These are phyloP conservation scores for Monsonia emarginata DNA, from an alignment of 441 rosid species.

Conservation along the genomic window DNA sequence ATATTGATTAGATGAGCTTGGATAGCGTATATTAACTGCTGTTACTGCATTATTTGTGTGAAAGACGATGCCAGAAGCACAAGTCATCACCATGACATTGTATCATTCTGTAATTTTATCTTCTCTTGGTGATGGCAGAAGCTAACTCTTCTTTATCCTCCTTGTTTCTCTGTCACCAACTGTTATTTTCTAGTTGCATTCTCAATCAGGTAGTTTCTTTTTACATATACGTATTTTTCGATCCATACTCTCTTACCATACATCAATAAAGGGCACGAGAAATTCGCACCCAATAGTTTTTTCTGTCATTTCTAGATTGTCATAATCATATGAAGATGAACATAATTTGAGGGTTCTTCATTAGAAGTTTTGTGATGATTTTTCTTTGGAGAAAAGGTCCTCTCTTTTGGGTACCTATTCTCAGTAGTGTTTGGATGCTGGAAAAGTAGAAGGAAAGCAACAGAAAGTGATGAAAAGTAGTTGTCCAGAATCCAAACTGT, in stretches of 20 bases:
- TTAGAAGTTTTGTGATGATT: too few relatives aligned
- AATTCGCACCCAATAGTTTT: too few relatives aligned
- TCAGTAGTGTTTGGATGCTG: too few relatives aligned
- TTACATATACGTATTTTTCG: not conserved
- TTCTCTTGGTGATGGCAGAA: not conserved
- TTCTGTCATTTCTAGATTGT: not conserved
- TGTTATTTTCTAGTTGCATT: not conserved
- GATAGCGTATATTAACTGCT: constrained; percentile 34
- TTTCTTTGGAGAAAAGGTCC: too few relatives aligned
- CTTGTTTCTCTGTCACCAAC: not conserved
- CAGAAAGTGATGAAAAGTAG: too few relatives aligned
- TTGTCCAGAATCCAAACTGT: too few relatives aligned
- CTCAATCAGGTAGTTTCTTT: not conserved
- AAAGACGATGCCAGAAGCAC: not conserved
- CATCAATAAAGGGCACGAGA: not conserved
- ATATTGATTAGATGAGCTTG: constrained; percentile 48
- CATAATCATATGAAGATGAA: not conserved
- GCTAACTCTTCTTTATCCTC: not conserved
- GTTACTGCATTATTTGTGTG: constrained; percentile 12
- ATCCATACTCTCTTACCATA: not conserved
- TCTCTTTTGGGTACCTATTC: too few relatives aligned
- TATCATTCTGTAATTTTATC: not conserved
- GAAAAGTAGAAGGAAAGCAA: too few relatives aligned
- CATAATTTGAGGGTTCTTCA: not conserved
- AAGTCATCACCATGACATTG: not conserved